Base-by-base conservation (phyloP, 2,329 filamentous ascomycete genomes). In the Trichoderma hamatum region DNA sequence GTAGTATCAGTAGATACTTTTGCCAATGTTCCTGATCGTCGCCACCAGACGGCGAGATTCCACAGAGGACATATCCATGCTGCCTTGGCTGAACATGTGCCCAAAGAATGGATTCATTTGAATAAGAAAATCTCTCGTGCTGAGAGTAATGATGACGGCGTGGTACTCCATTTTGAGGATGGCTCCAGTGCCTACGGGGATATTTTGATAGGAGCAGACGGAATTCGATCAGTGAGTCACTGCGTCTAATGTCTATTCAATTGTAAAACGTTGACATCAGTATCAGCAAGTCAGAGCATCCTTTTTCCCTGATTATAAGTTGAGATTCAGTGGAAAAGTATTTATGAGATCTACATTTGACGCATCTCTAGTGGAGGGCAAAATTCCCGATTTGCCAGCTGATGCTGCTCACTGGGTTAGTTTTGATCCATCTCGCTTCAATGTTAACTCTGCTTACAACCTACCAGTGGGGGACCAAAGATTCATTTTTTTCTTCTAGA, bases 181-280 rank as follows among this genome's bases (percentile, higher is more conserved):
- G 83, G 82, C 14, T 81, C 77, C 0, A 77, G 74, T 9, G 77
- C 77, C 1, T 73, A 75, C 0, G 83, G 82, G 1, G 83, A 86
- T 70, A 74, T 85, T 28, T 72, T 86, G 43, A 79, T 87, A 26
- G 84, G 84, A 10, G 82, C 84, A 3, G 84, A 87, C 72, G 85
- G 85, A 64, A 82, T 87, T 54, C 82, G 84, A 73, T 85, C 83
- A n/a, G 76, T 78, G 3, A 77, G 84, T 39, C 76, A 76, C 14
- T 28, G 11, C 13, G 7, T n/a, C 59, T 1, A 58, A 11, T 9
- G 2, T 28, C 1, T n/a, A 2, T 21, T 6, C 2, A 30, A 2
- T 9, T 36, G 14, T n/a, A 3, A 52, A 2, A 51, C 26, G 2
- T 26, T 51, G 21, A 60, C 14, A 19, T 19, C 11, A 19, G 10